A percentile compares a stretch with the other conserved stretches of the same genome.
These are phyloP conservation scores for Rhodotorula sp. DNA, from an alignment of 1,284 basidiomycete genomes.

Conservation along the genomic window DNA sequence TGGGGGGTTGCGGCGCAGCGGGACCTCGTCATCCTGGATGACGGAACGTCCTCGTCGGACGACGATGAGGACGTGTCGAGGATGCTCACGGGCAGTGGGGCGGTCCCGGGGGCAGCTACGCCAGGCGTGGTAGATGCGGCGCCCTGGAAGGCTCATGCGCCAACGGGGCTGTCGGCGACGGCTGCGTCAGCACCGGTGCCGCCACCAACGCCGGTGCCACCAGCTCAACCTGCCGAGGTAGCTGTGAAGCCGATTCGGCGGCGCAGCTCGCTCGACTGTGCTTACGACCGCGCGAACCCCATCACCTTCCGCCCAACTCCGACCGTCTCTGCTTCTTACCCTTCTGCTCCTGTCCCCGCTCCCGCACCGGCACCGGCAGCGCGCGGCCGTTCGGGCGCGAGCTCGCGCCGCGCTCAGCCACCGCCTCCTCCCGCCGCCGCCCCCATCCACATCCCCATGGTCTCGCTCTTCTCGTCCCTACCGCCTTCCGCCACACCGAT, in stretches of 20 bases:
- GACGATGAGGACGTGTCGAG: constrained; percentile 8
- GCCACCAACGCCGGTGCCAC: neutral
- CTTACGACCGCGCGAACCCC: constrained; percentile 11
- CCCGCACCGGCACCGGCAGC: neutral
- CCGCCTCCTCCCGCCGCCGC: too few relatives aligned
- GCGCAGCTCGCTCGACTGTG: constrained; percentile 7
- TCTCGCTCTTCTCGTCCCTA: neutral
- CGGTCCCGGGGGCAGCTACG: neutral
- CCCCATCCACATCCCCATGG: too few relatives aligned
- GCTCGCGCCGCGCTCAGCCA: neutral
- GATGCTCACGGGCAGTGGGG: constrained; percentile 5
- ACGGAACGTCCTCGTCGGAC: neutral
- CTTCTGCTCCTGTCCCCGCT: neutral
- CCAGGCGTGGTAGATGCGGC: neutral
- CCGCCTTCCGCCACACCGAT: neutral
- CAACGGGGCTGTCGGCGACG: neutral
- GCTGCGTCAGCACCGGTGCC: neutral
- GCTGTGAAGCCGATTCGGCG: neutral
- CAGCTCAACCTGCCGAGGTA: neutral
- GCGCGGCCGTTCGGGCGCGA: neutral
- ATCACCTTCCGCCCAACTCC: neutral
- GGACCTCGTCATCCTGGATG: neutral
- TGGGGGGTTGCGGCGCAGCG: neutral
- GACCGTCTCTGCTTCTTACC: neutral
- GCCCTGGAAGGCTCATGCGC: neutral